Evolutionary conservation across 495 filamentous ascomycete species (phyloP).

Genomic region (Lophiostoma macrostomum): DNA sequence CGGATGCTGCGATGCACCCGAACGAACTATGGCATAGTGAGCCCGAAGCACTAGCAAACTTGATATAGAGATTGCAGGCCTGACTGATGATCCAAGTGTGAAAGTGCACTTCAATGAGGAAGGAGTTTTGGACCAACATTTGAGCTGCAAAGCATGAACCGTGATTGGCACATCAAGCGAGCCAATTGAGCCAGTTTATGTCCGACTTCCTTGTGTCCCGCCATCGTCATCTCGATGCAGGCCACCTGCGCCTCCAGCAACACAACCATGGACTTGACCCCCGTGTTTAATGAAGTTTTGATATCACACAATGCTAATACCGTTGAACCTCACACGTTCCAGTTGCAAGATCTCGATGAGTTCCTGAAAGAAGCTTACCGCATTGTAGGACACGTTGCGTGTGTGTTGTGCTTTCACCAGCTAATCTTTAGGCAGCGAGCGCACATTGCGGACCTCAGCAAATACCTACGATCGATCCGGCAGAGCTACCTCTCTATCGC

Average conservation of each 20-base stretch:
- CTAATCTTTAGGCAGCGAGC: conserved; percentile 62
- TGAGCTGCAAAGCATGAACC: no score
- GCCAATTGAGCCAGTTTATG: background rate
- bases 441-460: conserved; percentile 72
- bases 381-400: conserved; percentile 64
- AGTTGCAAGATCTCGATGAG: conserved; percentile 63
- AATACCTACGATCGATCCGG: conserved; percentile 76
- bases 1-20: no score
- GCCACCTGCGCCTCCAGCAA: background rate
- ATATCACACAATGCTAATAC: conserved; percentile 53
- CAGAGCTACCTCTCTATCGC: conserved; percentile 86
- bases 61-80: no score
- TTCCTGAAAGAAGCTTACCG: conserved; percentile 94
- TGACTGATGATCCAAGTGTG: no score
- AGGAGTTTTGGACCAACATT: no score
- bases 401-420: no score
- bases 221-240: no score
- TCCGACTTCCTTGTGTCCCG: background rate
- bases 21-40: no score
- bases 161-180: background rate
- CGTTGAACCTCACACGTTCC: conserved; percentile 41
- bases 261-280: conserved; percentile 63
- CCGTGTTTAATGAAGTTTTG: conserved; percentile 66
- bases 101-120: no score
- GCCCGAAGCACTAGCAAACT: no score